Evolutionary conservation across 306 rosid species (phyloP).

Genomic region (Nissolia schottii): DNA sequence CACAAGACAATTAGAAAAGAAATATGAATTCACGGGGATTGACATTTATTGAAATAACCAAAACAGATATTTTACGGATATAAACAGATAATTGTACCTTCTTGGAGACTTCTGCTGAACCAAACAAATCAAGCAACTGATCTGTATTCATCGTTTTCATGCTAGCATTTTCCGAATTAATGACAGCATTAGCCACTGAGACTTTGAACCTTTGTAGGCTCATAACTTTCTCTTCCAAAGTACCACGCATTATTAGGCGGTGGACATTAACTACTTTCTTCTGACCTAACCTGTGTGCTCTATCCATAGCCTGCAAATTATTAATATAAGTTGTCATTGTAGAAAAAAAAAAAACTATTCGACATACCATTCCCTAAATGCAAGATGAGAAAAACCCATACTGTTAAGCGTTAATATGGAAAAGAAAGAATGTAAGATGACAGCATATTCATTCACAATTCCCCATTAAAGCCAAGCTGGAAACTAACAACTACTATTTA

Average conservation of each 20-base stretch:
- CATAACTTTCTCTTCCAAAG: conserved; percentile 97
- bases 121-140: conserved; percentile 93
- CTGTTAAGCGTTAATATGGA: background rate
- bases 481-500: conserved; percentile 1
- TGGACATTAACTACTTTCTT: conserved; percentile 90
- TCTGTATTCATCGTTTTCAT: conserved; percentile 99
- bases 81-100: conserved; percentile 47
- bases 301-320: conserved; percentile 89
- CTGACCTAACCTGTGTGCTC: conserved; percentile 98
- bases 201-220: conserved; percentile 85
- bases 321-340: background rate
- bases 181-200: conserved; percentile 92
- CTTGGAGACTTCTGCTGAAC: conserved; percentile 65
- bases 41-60: background rate
- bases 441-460: background rate
- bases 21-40: background rate
- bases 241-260: conserved; percentile 97
- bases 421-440: background rate
- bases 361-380: background rate
- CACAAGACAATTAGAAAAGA: conserved; percentile 10
- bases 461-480: background rate
- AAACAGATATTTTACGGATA: background rate
- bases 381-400: background rate
- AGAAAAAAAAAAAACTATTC: background rate
- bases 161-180: conserved; percentile 91